Evolutionary conservation across 225 moss, liverwort and hornwort genomes (phyloP).

Genomic region (Antitrichia curtipendula): DNA sequence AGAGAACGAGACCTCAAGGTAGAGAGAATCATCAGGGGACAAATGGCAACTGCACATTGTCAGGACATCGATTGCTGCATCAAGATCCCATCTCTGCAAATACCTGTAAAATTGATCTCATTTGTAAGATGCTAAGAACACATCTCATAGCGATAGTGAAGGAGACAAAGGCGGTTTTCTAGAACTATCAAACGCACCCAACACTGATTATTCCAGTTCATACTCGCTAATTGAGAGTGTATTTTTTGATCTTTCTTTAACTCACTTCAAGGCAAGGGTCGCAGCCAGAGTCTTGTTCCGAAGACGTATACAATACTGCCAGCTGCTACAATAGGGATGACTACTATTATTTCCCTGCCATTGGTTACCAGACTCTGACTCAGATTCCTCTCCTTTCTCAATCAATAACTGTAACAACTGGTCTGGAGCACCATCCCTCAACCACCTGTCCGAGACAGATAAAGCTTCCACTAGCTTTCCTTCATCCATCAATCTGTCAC

Average conservation of each 20-base stretch:
- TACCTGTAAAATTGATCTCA: constrained; percentile 40
- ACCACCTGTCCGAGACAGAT: constrained; percentile 87
- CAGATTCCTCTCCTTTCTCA: constrained; percentile 73
- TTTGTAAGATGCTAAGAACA: background rate
- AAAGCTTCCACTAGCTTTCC: constrained; percentile 89
- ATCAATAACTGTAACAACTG: constrained; percentile 76
- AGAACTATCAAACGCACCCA: background rate
- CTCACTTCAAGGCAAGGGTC: constrained; percentile 81
- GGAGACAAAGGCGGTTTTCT: background rate
- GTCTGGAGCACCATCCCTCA: constrained; percentile 87
- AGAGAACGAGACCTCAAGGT: constrained; percentile 49
- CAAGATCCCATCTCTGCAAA: constrained; percentile 88
- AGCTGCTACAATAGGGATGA: constrained; percentile 72
- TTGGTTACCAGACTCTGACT: constrained; percentile 35
- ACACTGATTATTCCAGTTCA: background rate
- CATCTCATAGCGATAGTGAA: background rate
- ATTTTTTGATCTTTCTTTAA: background rate
- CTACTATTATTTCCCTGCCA: constrained; percentile 65
- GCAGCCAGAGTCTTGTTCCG: constrained; percentile 83
- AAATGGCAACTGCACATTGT: constrained; percentile 98
- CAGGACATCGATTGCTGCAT: constrained; percentile 94
- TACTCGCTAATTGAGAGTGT: background rate
- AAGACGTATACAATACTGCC: constrained; percentile 97
- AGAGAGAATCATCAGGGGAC: constrained; percentile 43
- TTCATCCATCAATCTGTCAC: constrained; percentile 77